phyloP scores from a whole-genome alignment of 2,329 filamentous ascomycete genomes.

The Fusarium coffeatum region DNA sequence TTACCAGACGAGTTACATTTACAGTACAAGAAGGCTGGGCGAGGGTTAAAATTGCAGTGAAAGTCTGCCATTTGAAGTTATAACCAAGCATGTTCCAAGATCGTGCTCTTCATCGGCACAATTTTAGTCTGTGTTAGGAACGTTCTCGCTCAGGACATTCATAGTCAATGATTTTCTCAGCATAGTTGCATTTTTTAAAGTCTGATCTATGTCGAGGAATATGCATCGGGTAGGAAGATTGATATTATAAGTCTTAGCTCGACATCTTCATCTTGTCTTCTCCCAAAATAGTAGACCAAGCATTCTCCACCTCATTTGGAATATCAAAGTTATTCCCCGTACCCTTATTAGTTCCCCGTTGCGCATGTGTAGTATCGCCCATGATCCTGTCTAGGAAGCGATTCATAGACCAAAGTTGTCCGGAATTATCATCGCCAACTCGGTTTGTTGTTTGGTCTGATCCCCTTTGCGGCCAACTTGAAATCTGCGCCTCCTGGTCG shows the following conservation, averaged over 20 bases:
- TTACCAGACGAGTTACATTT: not conserved
- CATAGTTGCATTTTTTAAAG: no score
- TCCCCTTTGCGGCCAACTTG: not conserved
- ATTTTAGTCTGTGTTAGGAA: no score
- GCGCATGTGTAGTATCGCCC: rapidly evolving
- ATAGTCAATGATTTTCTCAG: no score
- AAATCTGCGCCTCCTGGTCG: rapidly evolving
- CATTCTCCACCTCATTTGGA: conserved; percentile 25
- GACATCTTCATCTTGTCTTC: not conserved
- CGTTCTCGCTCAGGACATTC: no score
- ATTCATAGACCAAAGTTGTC: conserved; percentile 26
- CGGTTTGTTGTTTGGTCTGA: rapidly evolving
- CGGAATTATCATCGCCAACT: rapidly evolving
- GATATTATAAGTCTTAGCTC: not conserved
- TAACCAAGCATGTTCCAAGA: no score
- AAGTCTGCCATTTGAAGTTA: no score
- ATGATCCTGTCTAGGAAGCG: conserved; percentile 18
- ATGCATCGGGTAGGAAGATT: no score
- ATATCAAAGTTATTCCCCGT: not conserved
- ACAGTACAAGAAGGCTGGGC: not conserved
- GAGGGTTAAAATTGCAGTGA: not conserved
- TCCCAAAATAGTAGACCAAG: conserved; percentile 20
- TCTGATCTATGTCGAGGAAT: no score
- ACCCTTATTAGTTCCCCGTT: rapidly evolving
- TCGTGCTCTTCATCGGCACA: no score